phyloP scores from a whole-genome alignment of 208 protist genomes.

The Leishmania martiniquensis region DNA sequence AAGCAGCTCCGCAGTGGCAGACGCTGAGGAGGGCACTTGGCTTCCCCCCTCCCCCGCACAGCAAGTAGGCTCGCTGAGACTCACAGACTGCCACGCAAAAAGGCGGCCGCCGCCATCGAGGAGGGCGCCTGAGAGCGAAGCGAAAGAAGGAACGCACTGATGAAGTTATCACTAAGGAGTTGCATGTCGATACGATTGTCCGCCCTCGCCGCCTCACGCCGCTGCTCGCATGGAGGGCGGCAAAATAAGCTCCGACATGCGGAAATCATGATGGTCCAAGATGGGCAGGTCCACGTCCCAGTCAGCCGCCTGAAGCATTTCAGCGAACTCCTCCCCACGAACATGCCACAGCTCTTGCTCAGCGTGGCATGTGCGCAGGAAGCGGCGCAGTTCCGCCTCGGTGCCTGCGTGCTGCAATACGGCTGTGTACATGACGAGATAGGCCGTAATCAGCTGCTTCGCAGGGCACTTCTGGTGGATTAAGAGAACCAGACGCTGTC shows the following conservation, averaged over 20 bases:
- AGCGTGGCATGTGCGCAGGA: conserved; percentile 52
- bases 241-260: conserved; percentile 59
- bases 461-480: conserved; percentile 69
- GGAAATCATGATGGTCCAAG: conserved; percentile 73
- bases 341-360: conserved; percentile 54
- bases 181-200: neutral
- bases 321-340: conserved; percentile 25
- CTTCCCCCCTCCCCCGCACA: too few species aligned
- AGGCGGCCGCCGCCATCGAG: too few species aligned
- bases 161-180: too few species aligned
- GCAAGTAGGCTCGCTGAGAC: too few species aligned
- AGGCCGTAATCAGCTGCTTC: conserved; percentile 67
- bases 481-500: conserved; percentile 56
- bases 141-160: too few species aligned
- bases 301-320: conserved; percentile 40
- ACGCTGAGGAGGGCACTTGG: too few species aligned
- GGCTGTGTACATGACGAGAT: conserved; percentile 73
- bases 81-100: too few species aligned
- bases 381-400: conserved; percentile 44
- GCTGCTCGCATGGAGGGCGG: conserved; percentile 21
- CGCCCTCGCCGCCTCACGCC: neutral
- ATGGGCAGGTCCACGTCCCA: conserved; percentile 76
- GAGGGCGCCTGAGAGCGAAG: too few species aligned
- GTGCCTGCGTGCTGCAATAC: conserved; percentile 53
- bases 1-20: too few species aligned